Base-by-base conservation (phyloP, 2,329 filamentous ascomycete species). In the Fusarium brevicatenulatum region DNA sequence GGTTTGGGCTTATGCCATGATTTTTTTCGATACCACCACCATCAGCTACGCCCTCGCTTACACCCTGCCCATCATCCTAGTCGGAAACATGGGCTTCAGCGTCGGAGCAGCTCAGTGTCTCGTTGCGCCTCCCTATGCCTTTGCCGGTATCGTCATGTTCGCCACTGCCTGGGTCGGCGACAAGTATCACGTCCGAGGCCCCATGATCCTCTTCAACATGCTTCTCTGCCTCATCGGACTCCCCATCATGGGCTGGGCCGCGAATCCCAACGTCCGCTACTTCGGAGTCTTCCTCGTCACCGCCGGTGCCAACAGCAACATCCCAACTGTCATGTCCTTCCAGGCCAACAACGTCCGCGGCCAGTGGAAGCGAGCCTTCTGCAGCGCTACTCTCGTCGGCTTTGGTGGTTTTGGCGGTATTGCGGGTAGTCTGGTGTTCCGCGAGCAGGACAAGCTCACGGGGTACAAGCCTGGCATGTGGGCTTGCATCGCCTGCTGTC, bases 261-360 rank as follows among this genome's bases (percentile, higher is more conserved):
- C 82, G 30, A 86, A 81, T 71, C 75, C 88, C 6, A 85, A 80
- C 4, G 88, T 90, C 15, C 88, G 92, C 49, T 95, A 94, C 81
- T 90, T 93, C 70, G 93, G 92, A 61, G 87, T 94, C 64, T 95
- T 95, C 83, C 83, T 95, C 53, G 87, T 90, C n/a, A 92, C 92
- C 0, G 92, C 92, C 1, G 93, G 92, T 12, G 90, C 91, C 71
- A 95, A 95, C 81, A 88, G 91, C 72, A 96, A 96, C 79, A 86
- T 95, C 9, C 94, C 94, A 0, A 86, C 90, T 4, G 86, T 90
- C 50, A 90, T 97, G 84, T 88, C 93, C 1, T 96, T 94, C 83
- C 93, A 95, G 83, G 93, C 93, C 46, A 96, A 95, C 83, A 97
- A 97, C 82, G 92, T 97, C 78, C 91, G 93, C 59, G 94, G 93